Percentiles rank a stretch among this genome's conserved stretches.
Evolutionary conservation across 768 basidiomycete species (phyloP).

Genomic region (Pholiota molesta): DNA sequence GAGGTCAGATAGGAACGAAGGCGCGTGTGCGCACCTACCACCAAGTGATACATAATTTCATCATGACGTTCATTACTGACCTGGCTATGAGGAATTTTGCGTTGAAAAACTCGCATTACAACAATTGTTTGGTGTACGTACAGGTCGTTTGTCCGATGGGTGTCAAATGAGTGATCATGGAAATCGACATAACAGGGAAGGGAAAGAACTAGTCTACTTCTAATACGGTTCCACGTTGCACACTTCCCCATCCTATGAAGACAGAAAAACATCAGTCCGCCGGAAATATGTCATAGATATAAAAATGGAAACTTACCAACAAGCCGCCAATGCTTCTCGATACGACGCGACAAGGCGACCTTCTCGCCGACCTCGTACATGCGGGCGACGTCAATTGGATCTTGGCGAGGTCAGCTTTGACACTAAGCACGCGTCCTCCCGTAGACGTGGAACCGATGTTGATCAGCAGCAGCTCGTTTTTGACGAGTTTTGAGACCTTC

Average conservation of each 20-base stretch:
- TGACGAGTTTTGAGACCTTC: constrained; percentile 88
- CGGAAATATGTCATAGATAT: not conserved
- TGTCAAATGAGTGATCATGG: not conserved
- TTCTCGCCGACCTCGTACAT: constrained; percentile 98
- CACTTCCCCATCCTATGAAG: constrained; percentile 66
- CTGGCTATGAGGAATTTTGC: too few relatives aligned
- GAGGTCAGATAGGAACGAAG: too few relatives aligned
- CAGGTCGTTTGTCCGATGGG: not conserved
- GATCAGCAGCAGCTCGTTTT: constrained; percentile 92
- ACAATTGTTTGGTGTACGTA: not conserved
- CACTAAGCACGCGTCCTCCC: constrained; percentile 91
- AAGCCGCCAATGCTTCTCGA: constrained; percentile 98
- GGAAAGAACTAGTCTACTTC: constrained; percentile 62
- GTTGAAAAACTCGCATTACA: not conserved
- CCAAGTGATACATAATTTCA: too few relatives aligned
- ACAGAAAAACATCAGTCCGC: constrained; percentile 6
- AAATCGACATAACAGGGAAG: not conserved
- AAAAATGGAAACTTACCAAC: constrained; percentile 64
- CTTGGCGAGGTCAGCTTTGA: constrained; percentile 94
- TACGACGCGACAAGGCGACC: constrained; percentile 91
- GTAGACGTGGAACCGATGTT: constrained; percentile 99
- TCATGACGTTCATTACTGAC: too few relatives aligned
- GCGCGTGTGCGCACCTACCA: too few relatives aligned
- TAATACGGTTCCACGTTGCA: constrained; percentile 81
- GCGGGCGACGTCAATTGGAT: constrained; percentile 93